Conservation (phyloP, 2,329 filamentous ascomycete genomes). For the Claviceps sp. region DNA sequence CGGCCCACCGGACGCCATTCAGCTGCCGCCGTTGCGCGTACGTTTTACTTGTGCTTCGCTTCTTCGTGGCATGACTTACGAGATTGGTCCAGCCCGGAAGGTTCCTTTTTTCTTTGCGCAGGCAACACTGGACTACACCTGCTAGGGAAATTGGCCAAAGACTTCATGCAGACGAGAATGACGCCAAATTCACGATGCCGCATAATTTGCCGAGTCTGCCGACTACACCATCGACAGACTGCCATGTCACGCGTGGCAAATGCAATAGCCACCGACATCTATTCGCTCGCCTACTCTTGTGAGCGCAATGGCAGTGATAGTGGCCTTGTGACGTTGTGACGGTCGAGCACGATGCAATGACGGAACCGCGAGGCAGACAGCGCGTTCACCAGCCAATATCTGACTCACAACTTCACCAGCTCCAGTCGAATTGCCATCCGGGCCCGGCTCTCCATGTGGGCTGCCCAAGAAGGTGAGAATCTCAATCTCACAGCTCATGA, state of each 20-base stretch:
- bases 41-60: too few relatives aligned
- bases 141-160: not conserved
- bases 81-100: not conserved
- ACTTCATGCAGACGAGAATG: not conserved
- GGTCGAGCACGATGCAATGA: conserved; percentile 2
- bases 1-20: too few relatives aligned
- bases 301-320: not conserved
- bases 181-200: not conserved
- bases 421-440: not conserved
- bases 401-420: not conserved
- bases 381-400: not conserved
- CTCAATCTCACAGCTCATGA: not conserved
- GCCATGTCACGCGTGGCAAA: not conserved
- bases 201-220: not conserved
- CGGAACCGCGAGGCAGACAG: not conserved
- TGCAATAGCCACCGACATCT: not conserved
- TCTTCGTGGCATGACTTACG: too few relatives aligned
- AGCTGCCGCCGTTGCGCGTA: too few relatives aligned
- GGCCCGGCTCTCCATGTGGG: not conserved
- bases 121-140: not conserved
- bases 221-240: not conserved
- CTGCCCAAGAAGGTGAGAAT: not conserved
- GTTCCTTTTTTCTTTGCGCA: not conserved
- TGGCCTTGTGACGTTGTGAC: not conserved
- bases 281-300: not conserved